phyloP scores from a whole-genome alignment of 768 basidiomycete genomes.

The Lactarius hengduanensis region DNA sequence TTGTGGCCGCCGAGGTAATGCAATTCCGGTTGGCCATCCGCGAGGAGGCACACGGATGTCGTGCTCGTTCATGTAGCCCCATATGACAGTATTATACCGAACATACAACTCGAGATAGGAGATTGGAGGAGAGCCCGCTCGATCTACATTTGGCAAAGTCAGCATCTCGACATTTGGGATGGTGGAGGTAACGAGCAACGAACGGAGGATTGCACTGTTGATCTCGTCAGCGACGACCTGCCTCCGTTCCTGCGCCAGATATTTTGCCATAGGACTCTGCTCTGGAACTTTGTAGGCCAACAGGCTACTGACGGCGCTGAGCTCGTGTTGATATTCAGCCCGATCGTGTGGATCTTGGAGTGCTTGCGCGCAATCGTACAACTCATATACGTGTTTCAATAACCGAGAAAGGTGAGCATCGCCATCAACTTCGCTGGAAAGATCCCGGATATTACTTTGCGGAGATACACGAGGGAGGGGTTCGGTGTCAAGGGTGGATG shows the following conservation, averaged over 20 bases:
- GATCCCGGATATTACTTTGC: slow-evolving; percentile 31
- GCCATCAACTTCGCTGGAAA: slow-evolving; percentile 32
- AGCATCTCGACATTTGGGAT: neutral
- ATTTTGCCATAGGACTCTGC: slow-evolving; percentile 68
- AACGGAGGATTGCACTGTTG: slow-evolving; percentile 81
- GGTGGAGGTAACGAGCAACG: slow-evolving; percentile 34
- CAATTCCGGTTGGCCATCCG: slow-evolving; percentile 43
- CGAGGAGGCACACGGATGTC: slow-evolving; percentile 44
- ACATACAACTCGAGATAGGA: slow-evolving; percentile 63
- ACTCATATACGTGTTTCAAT: slow-evolving; percentile 59
- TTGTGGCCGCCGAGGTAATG: slow-evolving; percentile 41
- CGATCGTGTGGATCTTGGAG: slow-evolving; percentile 57
- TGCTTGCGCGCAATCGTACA: slow-evolving; percentile 59
- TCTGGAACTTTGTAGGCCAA: slow-evolving; percentile 85
- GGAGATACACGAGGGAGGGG: slow-evolving; percentile 22
- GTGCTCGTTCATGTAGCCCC: slow-evolving; percentile 54
- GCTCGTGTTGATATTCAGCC: slow-evolving; percentile 62
- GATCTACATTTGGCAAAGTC: slow-evolving; percentile 41
- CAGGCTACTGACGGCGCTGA: slow-evolving; percentile 70
- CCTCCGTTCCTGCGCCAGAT: slow-evolving; percentile 73
- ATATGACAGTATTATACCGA: slow-evolving; percentile 64
- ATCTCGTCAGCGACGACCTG: slow-evolving; percentile 86
- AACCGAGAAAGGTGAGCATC: slow-evolving; percentile 49
- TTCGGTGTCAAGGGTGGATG: slow-evolving; percentile 16
- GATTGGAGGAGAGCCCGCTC: slow-evolving; percentile 48